Percentiles rank a stretch among this genome's conserved stretches.
These are phyloP conservation scores for Penicillium arizonense DNA, from an alignment of 495 filamentous ascomycete genomes.

Conservation along the genomic window DNA sequence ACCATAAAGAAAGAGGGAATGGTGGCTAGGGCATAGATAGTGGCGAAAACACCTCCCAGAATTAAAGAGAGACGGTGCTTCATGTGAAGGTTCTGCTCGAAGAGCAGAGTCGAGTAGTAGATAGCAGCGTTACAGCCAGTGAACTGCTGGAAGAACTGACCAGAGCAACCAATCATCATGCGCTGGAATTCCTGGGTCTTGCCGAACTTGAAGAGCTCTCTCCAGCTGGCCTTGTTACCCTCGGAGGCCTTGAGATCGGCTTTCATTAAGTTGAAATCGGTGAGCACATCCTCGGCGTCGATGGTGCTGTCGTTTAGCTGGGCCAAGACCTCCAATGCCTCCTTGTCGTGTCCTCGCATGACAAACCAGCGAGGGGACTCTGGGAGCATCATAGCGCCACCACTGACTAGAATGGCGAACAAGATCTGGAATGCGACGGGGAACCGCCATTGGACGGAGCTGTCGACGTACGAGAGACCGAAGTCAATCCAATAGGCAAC, in stretches of 20 bases:
- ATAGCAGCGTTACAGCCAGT: conserved; percentile 77
- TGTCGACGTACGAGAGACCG: conserved; percentile 60
- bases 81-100: conserved; percentile 61
- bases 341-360: conserved; percentile 56
- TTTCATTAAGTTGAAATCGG: conserved; percentile 50
- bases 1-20: conserved; percentile 66
- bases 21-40: conserved; percentile 66
- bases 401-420: conserved; percentile 61
- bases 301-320: conserved; percentile 42
- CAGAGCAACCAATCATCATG: conserved; percentile 42
- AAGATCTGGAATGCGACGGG: conserved; percentile 78
- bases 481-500: conserved; percentile 87
- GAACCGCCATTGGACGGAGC: conserved; percentile 55
- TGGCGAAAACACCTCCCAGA: conserved; percentile 76
- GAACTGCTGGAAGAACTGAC: conserved; percentile 75
- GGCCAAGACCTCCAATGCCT: conserved; percentile 63
- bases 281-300: conserved; percentile 31
- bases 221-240: conserved; percentile 36
- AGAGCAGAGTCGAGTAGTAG: conserved; percentile 80
- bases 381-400: conserved; percentile 60
- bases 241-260: conserved; percentile 30
- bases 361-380: conserved; percentile 79
- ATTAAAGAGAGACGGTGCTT: conserved; percentile 61
- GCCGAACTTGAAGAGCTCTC: conserved; percentile 38
- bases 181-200: conserved; percentile 48